Evolutionary conservation across 2,329 filamentous ascomycete species (phyloP), one percentile per base, ranked within the genome.

Genomic region (Rutstroemia sp.): DNA sequence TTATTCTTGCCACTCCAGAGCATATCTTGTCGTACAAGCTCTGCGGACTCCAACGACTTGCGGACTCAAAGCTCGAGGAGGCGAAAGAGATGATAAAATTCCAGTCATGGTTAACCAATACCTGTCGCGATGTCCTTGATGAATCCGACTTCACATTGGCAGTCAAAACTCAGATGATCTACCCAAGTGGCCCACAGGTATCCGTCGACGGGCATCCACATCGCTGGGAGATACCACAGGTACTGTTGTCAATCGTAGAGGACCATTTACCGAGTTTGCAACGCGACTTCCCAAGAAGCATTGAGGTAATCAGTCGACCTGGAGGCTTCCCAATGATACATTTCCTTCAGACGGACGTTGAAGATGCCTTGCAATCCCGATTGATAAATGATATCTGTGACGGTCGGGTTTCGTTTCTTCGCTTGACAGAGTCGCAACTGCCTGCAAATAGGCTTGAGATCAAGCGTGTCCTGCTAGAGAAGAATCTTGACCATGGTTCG

Each of bases 11-110:
- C 1, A 69, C 78, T 2, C 79, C 80, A 0, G 80, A 83, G 56
- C 76, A 82, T 62, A 66, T 79, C 1, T 63, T 83, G 4, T 83
- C 79, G 0, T 80, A 81, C 63, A 74, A 73, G 53, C 68, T 82
- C 1, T 76, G 75, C 51, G 77, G 77, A 0, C 57, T 77, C 0
- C 77, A 82, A 52, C 70, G 71, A 12, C 62, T 80, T 1, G 73
- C 71, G 0, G 73, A 78, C 37, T 65, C 61, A 1, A 67, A 68
- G 2, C 45, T 72, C 1, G 45, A 62, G 1, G 67, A 76, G 44
- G 78, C 74, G 0, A 60, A 54, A 0, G 44, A 56, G 0, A 75
- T 82, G 71, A 67, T 82, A 9, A 67, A 69, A 2, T 67, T 70
- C 0, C 76, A 81, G 47, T 59, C 62, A 6, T 79, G 74, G 72